phyloP scores from a whole-genome alignment of 225 moss, liverwort and hornwort species.

The Lunularia cruciata region DNA sequence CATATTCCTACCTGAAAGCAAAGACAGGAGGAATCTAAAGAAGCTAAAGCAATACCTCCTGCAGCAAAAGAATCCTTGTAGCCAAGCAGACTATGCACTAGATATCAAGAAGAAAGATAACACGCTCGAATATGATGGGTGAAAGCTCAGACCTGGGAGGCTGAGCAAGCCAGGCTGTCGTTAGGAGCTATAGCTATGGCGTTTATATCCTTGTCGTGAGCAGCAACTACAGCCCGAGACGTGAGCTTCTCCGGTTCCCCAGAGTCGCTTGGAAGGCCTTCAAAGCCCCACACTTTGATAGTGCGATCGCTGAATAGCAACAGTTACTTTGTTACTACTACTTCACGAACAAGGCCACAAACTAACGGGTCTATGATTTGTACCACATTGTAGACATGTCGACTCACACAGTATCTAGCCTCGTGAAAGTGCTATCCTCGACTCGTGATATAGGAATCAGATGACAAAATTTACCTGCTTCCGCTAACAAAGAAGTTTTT shows the following conservation, averaged over 20 bases:
- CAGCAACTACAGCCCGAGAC: conserved; percentile 81
- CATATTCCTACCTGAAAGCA: no score
- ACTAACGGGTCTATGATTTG: neutral
- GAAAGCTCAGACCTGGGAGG: conserved; percentile 71
- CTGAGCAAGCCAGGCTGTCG: conserved; percentile 92
- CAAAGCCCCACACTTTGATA: conserved; percentile 78
- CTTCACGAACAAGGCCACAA: neutral
- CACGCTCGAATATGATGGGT: no score
- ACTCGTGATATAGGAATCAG: no score
- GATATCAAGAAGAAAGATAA: no score
- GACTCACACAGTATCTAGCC: neutral
- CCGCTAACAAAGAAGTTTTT: conserved; percentile 88
- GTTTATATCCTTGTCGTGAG: conserved; percentile 96
- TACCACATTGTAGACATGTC: neutral
- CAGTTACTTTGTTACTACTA: neutral
- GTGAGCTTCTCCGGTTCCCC: conserved; percentile 52
- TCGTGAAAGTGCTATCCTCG: no score
- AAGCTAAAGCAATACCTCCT: no score
- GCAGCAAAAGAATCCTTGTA: no score
- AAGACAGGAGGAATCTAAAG: no score
- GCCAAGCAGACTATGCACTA: no score
- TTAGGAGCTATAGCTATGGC: conserved; percentile 93
- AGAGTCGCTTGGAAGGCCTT: conserved; percentile 39
- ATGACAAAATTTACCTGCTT: conserved; percentile 56
- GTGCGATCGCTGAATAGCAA: conserved; percentile 64